Evolutionary conservation across 805 yeast species (phyloP), one percentile per base, ranked within the genome.

Genomic region (Barnettozyma sp.): DNA sequence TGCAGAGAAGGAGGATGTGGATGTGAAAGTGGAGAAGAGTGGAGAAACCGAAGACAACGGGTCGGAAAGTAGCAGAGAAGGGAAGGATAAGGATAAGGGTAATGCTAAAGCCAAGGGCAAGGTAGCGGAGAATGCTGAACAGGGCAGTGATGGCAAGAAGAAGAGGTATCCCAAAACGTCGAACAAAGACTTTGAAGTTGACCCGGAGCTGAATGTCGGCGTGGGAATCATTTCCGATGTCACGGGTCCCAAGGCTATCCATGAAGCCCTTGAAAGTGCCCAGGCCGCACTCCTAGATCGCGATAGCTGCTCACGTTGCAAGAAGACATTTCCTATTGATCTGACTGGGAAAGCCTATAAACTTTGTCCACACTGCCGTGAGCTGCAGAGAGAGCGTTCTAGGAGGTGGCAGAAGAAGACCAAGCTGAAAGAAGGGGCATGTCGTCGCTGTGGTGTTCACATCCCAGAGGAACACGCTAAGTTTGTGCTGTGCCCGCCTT

Each of bases 1-100:
- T 33, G 45, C 47, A 42, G 52, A 41, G 62, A 59, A 36, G 78
- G 73, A 37, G 19, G 34, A 43, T 35, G 35, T 35, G 12, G 46
- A 41, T 17, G 34, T 22, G 88, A 35, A 43, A 37, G 35, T 35
- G 12, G 46, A 41, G 19, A 33, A 22, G 88, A 88, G 52, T 78
- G 86, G 11, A 85, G 87, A 35, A 14, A 33, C 19, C 88, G 88
- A 50, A 78, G 87, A 11, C 85, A 87, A 40, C 82, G 78, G 22
- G 86, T 80, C 65, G 79, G 88, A n/a, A n/a, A n/a, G n/a, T n/a
- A n/a, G n/a, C n/a, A n/a, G n/a, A n/a, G n/a, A n/a, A n/a, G n/a
- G n/a, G n/a, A n/a, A n/a, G n/a, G n/a, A n/a, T n/a, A n/a, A n/a
- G n/a, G n/a, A n/a, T n/a, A n/a, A n/a, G n/a, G n/a, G n/a, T n/a